A percentile compares a stretch with the other conserved stretches of the same genome.
Evolutionary conservation across 2,329 filamentous ascomycete genomes (phyloP).

Genomic region (Fusarium compactum): DNA sequence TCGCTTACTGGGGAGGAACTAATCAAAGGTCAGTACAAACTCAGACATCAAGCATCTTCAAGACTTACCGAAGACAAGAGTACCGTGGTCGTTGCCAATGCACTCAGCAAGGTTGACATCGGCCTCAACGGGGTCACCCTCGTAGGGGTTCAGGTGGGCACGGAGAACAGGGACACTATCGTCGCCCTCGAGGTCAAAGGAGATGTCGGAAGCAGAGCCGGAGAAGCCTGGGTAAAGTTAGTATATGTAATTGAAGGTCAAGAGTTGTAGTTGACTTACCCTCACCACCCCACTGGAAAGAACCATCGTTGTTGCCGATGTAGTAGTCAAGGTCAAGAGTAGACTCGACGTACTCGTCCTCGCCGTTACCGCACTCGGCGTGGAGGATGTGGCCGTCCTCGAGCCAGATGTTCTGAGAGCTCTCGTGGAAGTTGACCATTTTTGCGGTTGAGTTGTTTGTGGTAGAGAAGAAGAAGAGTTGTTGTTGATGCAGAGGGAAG

Average conservation of each 20-base stretch:
- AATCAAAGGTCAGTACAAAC: neutral
- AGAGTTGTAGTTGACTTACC: slow-evolving; percentile 29
- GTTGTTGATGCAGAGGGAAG: neutral
- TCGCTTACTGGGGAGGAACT: slow-evolving; percentile 4
- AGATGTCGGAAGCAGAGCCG: slow-evolving; percentile 59
- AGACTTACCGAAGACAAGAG: slow-evolving; percentile 35
- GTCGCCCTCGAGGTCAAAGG: slow-evolving; percentile 63
- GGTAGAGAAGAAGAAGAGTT: neutral
- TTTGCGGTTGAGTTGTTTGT: slow-evolving; percentile 3
- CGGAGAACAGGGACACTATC: slow-evolving; percentile 65
- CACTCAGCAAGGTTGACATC: slow-evolving; percentile 69
- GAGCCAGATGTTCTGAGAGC: slow-evolving; percentile 60
- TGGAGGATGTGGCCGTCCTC: slow-evolving; percentile 64
- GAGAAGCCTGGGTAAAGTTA: slow-evolving; percentile 55
- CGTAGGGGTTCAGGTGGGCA: slow-evolving; percentile 57
- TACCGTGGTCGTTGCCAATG: slow-evolving; percentile 65
- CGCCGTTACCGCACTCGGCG: slow-evolving; percentile 54
- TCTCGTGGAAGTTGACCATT: slow-evolving; percentile 60
- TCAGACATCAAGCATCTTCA: fast-evolving
- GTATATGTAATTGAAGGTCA: neutral
- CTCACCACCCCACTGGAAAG: slow-evolving; percentile 59
- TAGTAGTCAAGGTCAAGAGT: slow-evolving; percentile 63
- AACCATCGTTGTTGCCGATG: slow-evolving; percentile 65
- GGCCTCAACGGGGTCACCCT: slow-evolving; percentile 56
- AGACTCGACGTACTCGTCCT: slow-evolving; percentile 59